These are phyloP conservation scores for Fusarium avenaceum DNA, from an alignment of 2,329 filamentous ascomycete species.

Conservation along the genomic window DNA sequence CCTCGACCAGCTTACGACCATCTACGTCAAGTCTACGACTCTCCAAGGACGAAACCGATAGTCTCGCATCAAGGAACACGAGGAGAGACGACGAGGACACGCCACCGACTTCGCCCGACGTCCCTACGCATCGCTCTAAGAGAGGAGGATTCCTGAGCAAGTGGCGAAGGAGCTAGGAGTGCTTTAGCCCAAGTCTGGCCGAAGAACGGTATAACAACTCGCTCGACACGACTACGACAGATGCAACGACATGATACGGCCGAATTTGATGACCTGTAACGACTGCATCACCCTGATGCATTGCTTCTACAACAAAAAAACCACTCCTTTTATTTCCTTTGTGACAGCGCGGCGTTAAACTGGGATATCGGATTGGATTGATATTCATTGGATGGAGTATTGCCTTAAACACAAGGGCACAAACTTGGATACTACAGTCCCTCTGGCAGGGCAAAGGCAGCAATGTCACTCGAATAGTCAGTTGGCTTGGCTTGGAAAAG, in stretches of 20 bases:
- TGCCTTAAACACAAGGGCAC: slow-evolving; percentile 17
- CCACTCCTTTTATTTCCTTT: slow-evolving; percentile 23
- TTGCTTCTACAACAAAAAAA: background rate
- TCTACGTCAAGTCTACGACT: slow-evolving; percentile 53
- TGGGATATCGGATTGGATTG: slow-evolving; percentile 13
- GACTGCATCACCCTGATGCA: slow-evolving; percentile 37
- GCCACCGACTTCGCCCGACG: slow-evolving; percentile 55
- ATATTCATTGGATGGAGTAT: slow-evolving; percentile 5
- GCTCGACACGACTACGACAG: slow-evolving; percentile 26
- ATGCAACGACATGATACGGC: slow-evolving; percentile 41
- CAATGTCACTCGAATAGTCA: slow-evolving; percentile 26
- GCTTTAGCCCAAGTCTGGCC: slow-evolving; percentile 15
- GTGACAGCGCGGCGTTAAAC: slow-evolving; percentile 45
- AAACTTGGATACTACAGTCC: slow-evolving; percentile 34
- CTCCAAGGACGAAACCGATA: slow-evolving; percentile 58
- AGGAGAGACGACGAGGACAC: slow-evolving; percentile 52
- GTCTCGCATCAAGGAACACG: slow-evolving; percentile 50
- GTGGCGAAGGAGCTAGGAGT: slow-evolving; percentile 44
- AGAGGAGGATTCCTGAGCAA: slow-evolving; percentile 47
- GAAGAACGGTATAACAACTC: slow-evolving; percentile 16
- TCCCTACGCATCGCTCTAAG: slow-evolving; percentile 49
- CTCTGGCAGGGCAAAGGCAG: slow-evolving; percentile 45
- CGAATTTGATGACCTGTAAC: slow-evolving; percentile 37
- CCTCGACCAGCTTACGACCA: slow-evolving; percentile 49
- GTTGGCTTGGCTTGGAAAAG: slow-evolving; percentile 21